Evolutionary conservation across 2,329 filamentous ascomycete species (phyloP).

Genomic region (Ceratocystiopsis brevicomis): DNA sequence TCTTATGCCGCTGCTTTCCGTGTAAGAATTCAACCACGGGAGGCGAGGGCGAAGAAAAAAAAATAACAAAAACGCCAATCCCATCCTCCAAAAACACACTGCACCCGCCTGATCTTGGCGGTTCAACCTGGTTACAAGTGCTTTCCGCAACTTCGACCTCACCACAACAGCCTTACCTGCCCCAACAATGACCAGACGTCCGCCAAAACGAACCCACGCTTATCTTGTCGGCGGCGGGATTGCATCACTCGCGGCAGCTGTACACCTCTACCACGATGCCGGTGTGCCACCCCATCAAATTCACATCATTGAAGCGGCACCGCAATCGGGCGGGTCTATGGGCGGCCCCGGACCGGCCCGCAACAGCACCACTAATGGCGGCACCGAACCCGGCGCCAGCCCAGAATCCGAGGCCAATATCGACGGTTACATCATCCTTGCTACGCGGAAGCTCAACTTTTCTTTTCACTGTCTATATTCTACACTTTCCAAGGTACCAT

Average conservation of each 20-base stretch:
- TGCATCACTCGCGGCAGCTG: slow-evolving; percentile 14
- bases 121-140: no score
- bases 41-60: no score
- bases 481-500: slow-evolving; percentile 12
- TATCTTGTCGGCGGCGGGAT: slow-evolving; percentile 16
- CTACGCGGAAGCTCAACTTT: slow-evolving; percentile 15
- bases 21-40: no score
- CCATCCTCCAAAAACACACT: no score
- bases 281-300: slow-evolving; percentile 13
- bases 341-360: not conserved
- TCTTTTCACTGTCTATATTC: slow-evolving; percentile 14
- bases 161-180: not conserved
- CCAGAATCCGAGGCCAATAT: not conserved
- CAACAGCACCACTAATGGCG: no score
- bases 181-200: not conserved
- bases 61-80: no score
- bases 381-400: not conserved
- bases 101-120: no score
- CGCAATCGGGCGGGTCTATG: slow-evolving; percentile 11
- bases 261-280: slow-evolving; percentile 14
- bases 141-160: not conserved
- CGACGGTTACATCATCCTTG: slow-evolving; percentile 12
- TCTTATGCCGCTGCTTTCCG: no score
- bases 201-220: slow-evolving; percentile 11
- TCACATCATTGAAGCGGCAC: slow-evolving; percentile 13